These are phyloP conservation scores for Aureobasidium sp. DNA, from an alignment of 2,329 filamentous ascomycete species.

Conservation along the genomic window DNA sequence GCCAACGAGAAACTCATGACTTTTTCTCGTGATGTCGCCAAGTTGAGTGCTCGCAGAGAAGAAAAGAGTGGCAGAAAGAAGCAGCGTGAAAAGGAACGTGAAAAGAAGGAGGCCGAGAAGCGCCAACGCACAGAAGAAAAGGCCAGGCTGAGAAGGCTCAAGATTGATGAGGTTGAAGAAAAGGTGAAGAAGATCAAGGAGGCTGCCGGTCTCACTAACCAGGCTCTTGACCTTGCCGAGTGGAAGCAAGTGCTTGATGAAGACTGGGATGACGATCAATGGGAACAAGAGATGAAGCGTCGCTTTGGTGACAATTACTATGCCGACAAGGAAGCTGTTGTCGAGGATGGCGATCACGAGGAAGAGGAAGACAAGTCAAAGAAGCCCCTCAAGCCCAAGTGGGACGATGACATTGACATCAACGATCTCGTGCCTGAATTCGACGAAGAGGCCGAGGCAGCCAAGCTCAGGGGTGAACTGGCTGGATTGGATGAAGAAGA, in stretches of 20 bases:
- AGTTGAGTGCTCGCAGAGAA: slow-evolving; percentile 77
- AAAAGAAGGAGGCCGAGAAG: slow-evolving; percentile 71
- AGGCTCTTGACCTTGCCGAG: slow-evolving; percentile 59
- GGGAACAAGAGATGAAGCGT: slow-evolving; percentile 84
- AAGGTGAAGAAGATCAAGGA: slow-evolving; percentile 84
- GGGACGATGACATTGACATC: slow-evolving; percentile 97
- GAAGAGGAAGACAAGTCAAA: slow-evolving; percentile 52
- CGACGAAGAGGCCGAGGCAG: slow-evolving; percentile 43
- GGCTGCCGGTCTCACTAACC: slow-evolving; percentile 67
- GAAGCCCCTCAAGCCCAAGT: slow-evolving; percentile 86
- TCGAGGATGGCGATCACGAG: slow-evolving; percentile 20
- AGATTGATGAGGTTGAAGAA: slow-evolving; percentile 80
- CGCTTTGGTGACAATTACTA: slow-evolving; percentile 91
- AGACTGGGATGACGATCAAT: slow-evolving; percentile 79
- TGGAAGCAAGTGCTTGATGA: slow-evolving; percentile 79
- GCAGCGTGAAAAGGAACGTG: slow-evolving; percentile 66
- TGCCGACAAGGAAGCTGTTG: slow-evolving; percentile 46
- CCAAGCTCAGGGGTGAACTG: slow-evolving; percentile 42
- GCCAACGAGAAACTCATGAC: slow-evolving; percentile 81
- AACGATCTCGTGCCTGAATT: slow-evolving; percentile 85
- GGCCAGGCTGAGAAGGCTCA: slow-evolving; percentile 73
- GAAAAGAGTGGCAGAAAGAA: slow-evolving; percentile 73
- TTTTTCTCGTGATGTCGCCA: slow-evolving; percentile 78
- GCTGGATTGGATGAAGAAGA: slow-evolving; percentile 34
- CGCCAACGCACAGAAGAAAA: slow-evolving; percentile 68